Evolutionary conservation across 495 filamentous ascomycete species (phyloP), one percentile per base, ranked within the genome.

Genomic region (Platismatia glauca): DNA sequence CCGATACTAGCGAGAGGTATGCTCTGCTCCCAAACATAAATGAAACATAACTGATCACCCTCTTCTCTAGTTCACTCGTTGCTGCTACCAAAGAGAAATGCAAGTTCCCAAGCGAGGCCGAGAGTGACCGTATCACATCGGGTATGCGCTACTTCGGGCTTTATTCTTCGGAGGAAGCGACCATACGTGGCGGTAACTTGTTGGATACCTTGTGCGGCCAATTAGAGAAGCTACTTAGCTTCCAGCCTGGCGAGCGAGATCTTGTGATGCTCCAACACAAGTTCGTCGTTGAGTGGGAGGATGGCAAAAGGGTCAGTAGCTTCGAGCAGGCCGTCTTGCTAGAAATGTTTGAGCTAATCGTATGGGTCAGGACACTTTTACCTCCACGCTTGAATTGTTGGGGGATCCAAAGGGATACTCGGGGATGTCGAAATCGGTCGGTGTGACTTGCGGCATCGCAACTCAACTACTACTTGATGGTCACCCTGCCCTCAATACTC

Each of bases 361-460:
- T 50, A 13, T 4, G 22, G 27, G 6, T 22, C 46, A 65, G 63
- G 66, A 69, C 11, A 68, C 59, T 7, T 37, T 44, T 16, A 69
- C 62, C 18, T 69, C 67, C 38, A 69, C 67, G 7, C 67, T 69
- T 33, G 66, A 68, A 58, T 39, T 68, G 3, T 60, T 60, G 24
- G 66, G 67, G 12, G 66, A 65, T 53, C 67, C 67, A 44, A 46
- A 65, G 18, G 48, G 67, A 31, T 68, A 69, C 56, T 66, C 66
- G 4, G 66, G 16, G 9, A 69, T 69, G 67, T 55, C 66, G 24
- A 34, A 57, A n/a, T 57, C 61, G 13, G 67, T 69, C 5, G 67
- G 61, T 7, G 57, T 61, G 24, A 68, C 67, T 31, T 69, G 66
- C 38, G 66, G 66, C 34, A 38, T 70, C 31, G 68, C 68, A 24